Conservation (phyloP, 2,329 filamentous ascomycete genomes). For the Colletotrichum melonis region DNA sequence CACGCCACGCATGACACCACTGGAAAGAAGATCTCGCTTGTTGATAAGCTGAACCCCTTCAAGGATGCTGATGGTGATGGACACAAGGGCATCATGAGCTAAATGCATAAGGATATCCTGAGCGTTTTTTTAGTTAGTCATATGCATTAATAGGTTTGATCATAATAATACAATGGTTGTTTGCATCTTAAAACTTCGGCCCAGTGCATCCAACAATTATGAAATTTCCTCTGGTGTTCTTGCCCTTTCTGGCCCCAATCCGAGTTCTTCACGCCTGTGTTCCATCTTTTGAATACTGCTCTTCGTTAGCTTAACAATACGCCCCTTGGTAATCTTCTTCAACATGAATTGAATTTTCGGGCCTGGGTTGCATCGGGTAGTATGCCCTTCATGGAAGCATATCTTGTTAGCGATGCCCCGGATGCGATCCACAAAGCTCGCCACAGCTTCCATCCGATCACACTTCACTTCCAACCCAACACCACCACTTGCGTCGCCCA, state of each 20-base stretch:
- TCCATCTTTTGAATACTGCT: background rate
- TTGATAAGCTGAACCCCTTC: constrained; percentile 40
- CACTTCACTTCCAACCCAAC: background rate
- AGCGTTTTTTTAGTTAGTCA: background rate
- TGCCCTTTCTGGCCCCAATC: background rate
- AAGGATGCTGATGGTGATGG: constrained; percentile 41
- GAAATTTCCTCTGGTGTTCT: background rate
- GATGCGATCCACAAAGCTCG: background rate
- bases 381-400: background rate
- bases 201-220: no score
- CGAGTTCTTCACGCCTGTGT: background rate
- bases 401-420: background rate
- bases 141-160: background rate
- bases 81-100: constrained; percentile 39
- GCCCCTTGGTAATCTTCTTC: fast-evolving
- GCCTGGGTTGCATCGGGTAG: background rate
- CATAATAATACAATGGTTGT: background rate
- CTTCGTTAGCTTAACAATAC: background rate
- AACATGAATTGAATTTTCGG: background rate
- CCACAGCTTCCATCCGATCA: background rate
- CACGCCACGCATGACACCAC: background rate
- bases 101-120: background rate
- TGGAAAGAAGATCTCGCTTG: constrained; percentile 35
- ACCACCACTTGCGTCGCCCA: background rate
- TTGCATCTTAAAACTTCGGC: no score